Conservation (phyloP, 768 basidiomycete species). For the Hygrocybe coccinea region DNA sequence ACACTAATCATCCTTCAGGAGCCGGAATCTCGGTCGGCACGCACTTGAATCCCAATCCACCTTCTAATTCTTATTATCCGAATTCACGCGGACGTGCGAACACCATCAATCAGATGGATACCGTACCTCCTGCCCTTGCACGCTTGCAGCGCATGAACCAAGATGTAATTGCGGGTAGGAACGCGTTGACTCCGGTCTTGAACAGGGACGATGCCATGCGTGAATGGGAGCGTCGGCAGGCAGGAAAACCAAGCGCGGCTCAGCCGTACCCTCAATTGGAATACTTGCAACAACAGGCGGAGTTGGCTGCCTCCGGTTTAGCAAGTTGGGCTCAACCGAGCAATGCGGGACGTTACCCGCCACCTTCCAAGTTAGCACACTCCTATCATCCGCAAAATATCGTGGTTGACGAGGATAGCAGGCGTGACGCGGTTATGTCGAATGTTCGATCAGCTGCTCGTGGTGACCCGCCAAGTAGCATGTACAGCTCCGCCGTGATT, state of each 20-base stretch:
- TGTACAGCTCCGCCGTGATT: conserved; percentile 53
- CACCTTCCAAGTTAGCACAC: conserved; percentile 61
- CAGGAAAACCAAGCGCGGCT: conserved; percentile 63
- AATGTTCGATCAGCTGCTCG: conserved; percentile 65
- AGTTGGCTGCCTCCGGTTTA: conserved; percentile 63
- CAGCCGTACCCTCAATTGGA: conserved; percentile 88
- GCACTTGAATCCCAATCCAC: conserved; percentile 49
- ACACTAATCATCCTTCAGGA: conserved; percentile 31
- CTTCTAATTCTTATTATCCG: conserved; percentile 66
- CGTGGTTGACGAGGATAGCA: conserved; percentile 57
- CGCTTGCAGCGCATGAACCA: conserved; percentile 85
- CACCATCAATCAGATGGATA: conserved; percentile 88
- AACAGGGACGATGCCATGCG: conserved; percentile 92
- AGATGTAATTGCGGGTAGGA: conserved; percentile 70
- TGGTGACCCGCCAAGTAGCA: conserved; percentile 38
- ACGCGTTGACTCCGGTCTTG: conserved; percentile 87
- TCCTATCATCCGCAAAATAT: conserved; percentile 64
- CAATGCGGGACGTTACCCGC: conserved; percentile 44
- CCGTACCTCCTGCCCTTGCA: conserved; percentile 90
- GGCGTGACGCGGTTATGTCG: conserved; percentile 77
- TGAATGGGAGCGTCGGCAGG: conserved; percentile 91
- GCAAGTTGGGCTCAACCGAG: conserved; percentile 47
- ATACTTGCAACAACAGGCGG: conserved; percentile 89
- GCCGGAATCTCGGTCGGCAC: conserved; percentile 26
- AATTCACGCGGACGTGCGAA: conserved; percentile 75